Conservation (phyloP, 1,284 basidiomycete genomes). For the Hortiboletus rubellus region DNA sequence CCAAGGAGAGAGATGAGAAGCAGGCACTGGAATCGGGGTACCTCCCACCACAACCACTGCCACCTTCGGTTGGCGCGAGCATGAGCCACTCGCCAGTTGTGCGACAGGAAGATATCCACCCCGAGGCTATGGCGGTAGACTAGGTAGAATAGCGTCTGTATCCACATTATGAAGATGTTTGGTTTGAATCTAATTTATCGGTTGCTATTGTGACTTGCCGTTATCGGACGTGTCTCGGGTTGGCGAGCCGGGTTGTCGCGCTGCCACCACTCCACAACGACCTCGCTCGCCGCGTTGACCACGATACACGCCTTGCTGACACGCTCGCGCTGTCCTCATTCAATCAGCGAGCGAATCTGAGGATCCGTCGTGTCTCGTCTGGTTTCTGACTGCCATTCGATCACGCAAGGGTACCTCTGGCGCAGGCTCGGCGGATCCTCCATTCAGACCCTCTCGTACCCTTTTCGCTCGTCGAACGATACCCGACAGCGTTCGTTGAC, state of each 20-base stretch:
- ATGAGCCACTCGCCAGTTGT: not conserved
- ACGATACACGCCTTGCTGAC: slow-evolving; percentile 6
- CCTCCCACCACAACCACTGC: slow-evolving; percentile 16
- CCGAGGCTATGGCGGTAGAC: slow-evolving; percentile 38
- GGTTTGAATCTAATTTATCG: slow-evolving; percentile 1
- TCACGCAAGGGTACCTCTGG: slow-evolving; percentile 42
- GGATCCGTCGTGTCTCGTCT: slow-evolving; percentile 53
- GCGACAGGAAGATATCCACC: slow-evolving; percentile 12
- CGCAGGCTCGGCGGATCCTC: slow-evolving; percentile 56
- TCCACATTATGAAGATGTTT: not conserved
- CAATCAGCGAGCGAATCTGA: slow-evolving; percentile 18
- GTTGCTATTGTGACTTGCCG: slow-evolving; percentile 26
- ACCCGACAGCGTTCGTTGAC: slow-evolving; percentile 1
- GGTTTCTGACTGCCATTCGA: slow-evolving; percentile 38
- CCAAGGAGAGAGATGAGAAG: slow-evolving; percentile 35
- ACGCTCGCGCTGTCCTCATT: not conserved
- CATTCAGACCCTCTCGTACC: slow-evolving; percentile 8
- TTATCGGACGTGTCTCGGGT: slow-evolving; percentile 13
- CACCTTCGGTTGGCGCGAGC: not conserved
- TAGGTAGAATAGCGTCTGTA: slow-evolving; percentile 20
- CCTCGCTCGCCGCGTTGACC: slow-evolving; percentile 18
- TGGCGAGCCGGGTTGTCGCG: not conserved
- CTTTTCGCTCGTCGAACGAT: slow-evolving; percentile 9
- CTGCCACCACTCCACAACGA: slow-evolving; percentile 3
- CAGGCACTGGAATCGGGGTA: slow-evolving; percentile 35